These are phyloP conservation scores for Melastoma candidum DNA, from an alignment of 441 rosid species.

Conservation along the genomic window DNA sequence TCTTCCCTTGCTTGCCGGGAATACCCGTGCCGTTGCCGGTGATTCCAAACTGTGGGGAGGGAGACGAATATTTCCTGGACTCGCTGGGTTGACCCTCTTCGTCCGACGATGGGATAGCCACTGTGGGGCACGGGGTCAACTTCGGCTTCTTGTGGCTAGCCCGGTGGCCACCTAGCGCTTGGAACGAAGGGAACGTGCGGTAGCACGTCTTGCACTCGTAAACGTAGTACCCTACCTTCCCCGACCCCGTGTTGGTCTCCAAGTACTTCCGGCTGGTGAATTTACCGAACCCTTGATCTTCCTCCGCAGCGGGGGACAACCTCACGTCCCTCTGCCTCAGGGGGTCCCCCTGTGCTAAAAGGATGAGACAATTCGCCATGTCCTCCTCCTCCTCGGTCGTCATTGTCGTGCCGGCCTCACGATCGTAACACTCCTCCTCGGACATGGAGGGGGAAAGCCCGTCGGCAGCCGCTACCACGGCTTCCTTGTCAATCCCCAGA, in stretches of 20 bases:
- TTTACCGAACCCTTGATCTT: conserved; percentile 9
- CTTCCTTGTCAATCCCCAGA: neutral
- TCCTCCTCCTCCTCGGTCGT: conserved; percentile 66
- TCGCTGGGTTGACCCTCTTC: conserved; percentile 34
- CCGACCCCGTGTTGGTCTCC: conserved; percentile 39
- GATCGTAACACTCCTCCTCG: conserved; percentile 21
- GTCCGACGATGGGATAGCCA: conserved; percentile 22
- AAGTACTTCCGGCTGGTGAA: conserved; percentile 59
- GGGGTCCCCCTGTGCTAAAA: conserved; percentile 61
- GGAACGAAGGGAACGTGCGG: conserved; percentile 76
- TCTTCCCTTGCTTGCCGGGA: conserved; percentile 24
- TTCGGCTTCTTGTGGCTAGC: conserved; percentile 92
- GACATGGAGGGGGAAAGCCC: conserved; percentile 23
- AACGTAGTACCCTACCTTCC: conserved; percentile 61
- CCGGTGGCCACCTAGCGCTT: conserved; percentile 91
- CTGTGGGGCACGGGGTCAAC: conserved; percentile 12
- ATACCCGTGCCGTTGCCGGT: conserved; percentile 3
- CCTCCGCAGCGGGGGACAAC: conserved; percentile 6
- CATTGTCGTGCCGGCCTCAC: neutral
- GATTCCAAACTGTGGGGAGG: conserved; percentile 37
- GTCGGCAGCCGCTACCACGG: neutral
- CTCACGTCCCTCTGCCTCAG: conserved; percentile 10
- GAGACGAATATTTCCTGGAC: conserved; percentile 29
- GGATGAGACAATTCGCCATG: conserved; percentile 90
- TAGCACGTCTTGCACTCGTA: conserved; percentile 89